Percentiles rank a stretch among this genome's conserved stretches.
Evolutionary conservation across 1,284 basidiomycete genomes (phyloP).

Genomic region (Ceratobasidium sp.): DNA sequence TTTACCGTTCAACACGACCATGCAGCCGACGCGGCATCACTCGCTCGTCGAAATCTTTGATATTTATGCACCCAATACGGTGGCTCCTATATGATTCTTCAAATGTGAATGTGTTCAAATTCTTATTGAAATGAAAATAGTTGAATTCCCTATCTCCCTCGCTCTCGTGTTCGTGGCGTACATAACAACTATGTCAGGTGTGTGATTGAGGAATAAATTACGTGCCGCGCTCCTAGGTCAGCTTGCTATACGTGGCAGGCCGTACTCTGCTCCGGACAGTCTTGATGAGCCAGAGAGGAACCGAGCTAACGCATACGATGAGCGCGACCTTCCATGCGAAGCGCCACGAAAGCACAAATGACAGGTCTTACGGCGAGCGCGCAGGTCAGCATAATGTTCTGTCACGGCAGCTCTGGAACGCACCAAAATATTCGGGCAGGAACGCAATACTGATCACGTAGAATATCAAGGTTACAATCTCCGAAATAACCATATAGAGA

Average conservation of each 20-base stretch:
- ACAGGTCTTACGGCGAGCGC: conserved; percentile 71
- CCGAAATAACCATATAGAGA: conserved; percentile 93
- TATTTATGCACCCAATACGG: conserved; percentile 32
- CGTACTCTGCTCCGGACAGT: conserved; percentile 85
- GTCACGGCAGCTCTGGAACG: conserved; percentile 51
- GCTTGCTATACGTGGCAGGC: conserved; percentile 94
- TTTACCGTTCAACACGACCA: conserved; percentile 41
- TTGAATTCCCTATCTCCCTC: conserved; percentile 30
- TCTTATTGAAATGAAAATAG: conserved; percentile 44
- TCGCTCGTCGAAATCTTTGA: conserved; percentile 10
- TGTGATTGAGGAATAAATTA: conserved; percentile 16
- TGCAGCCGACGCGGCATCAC: conserved; percentile 9
- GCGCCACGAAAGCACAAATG: conserved; percentile 86
- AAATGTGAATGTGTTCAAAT: conserved; percentile 41
- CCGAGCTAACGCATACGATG: conserved; percentile 91
- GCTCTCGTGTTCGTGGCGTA: not conserved
- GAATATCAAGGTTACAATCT: conserved; percentile 87
- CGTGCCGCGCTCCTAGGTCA: conserved; percentile 53
- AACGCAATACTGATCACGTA: conserved; percentile 95
- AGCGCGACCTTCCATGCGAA: conserved; percentile 97
- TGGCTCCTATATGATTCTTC: conserved; percentile 22
- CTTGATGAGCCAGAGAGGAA: conserved; percentile 93
- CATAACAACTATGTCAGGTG: not conserved
- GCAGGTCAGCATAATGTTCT: conserved; percentile 7
- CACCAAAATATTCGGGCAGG: conserved; percentile 96